Percentiles rank a stretch among this genome's conserved stretches.
Conservation (phyloP, 225 moss, liverwort and hornwort species). For the Marchantia paleacea region DNA sequence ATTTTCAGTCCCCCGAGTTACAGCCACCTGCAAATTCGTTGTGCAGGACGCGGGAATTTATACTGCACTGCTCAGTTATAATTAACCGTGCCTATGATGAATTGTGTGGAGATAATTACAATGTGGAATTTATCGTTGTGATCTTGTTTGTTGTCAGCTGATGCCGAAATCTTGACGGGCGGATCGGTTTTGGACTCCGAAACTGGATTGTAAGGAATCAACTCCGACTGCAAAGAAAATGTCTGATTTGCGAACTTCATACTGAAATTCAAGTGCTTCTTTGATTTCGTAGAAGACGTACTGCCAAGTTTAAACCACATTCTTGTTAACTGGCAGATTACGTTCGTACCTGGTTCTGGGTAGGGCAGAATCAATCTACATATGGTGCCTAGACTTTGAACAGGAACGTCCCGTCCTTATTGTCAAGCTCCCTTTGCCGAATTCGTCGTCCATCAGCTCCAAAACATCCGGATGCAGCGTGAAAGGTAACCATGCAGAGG, state of each 20-base stretch:
- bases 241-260: background rate
- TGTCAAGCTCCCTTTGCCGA: slow-evolving; percentile 21
- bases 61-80: background rate
- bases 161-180: slow-evolving; percentile 23
- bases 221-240: background rate
- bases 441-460: background rate
- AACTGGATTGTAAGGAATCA: slow-evolving; percentile 30
- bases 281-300: background rate
- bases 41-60: background rate
- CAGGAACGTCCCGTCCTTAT: slow-evolving; percentile 19
- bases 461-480: background rate
- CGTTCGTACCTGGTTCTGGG: slow-evolving; percentile 24
- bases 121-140: background rate
- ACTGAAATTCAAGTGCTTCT: background rate
- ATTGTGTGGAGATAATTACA: background rate
- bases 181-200: slow-evolving; percentile 33
- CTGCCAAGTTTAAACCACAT: background rate
- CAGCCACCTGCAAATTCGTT: background rate
- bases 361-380: slow-evolving; percentile 16
- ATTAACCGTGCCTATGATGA: background rate
- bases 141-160: slow-evolving; percentile 6
- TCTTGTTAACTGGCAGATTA: slow-evolving; percentile 16
- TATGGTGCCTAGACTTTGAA: slow-evolving; percentile 27
- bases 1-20: background rate
- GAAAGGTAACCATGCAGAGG: background rate